phyloP scores from a whole-genome alignment of 352 stramenopile species.

The Phytophthora fragariae region DNA sequence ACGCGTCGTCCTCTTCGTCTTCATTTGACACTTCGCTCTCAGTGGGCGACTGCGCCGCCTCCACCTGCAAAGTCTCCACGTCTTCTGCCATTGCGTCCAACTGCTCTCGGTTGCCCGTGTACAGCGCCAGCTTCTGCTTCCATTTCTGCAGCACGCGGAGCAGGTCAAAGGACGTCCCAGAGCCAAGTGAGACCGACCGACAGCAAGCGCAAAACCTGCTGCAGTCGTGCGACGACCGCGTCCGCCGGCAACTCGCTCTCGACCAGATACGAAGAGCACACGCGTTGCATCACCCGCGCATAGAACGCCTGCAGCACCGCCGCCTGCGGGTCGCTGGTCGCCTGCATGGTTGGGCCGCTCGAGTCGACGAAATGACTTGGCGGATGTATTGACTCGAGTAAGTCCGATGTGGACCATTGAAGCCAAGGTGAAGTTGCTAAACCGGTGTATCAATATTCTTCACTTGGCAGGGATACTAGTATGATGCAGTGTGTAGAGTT shows the following conservation, averaged over 20 bases:
- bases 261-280: conserved; percentile 55
- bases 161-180: not conserved
- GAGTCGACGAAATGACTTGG: conserved; percentile 1
- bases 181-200: not conserved
- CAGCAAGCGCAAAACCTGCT: conserved; percentile 30
- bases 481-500: not conserved
- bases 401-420: conserved; percentile 22
- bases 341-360: not conserved
- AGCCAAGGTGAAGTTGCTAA: not conserved
- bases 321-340: conserved; percentile 8
- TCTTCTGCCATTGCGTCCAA: conserved; percentile 1
- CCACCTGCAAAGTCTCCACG: conserved; percentile 4
- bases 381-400: conserved; percentile 13
- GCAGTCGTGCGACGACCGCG: conserved; percentile 28
- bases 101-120: conserved; percentile 32
- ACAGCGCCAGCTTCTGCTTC: conserved; percentile 45
- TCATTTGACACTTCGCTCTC: conserved; percentile 14
- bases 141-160: conserved; percentile 43
- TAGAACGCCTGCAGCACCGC: conserved; percentile 62
- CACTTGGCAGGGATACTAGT: no score
- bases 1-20: conserved; percentile 7
- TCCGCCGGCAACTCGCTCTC: conserved; percentile 26
- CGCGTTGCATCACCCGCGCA: conserved; percentile 62
- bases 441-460: not conserved
- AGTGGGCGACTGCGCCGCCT: conserved; percentile 1